Conservation (phyloP, 192 early-diverging fungal genomes). For the Rhizoclosmatium sp. region DNA sequence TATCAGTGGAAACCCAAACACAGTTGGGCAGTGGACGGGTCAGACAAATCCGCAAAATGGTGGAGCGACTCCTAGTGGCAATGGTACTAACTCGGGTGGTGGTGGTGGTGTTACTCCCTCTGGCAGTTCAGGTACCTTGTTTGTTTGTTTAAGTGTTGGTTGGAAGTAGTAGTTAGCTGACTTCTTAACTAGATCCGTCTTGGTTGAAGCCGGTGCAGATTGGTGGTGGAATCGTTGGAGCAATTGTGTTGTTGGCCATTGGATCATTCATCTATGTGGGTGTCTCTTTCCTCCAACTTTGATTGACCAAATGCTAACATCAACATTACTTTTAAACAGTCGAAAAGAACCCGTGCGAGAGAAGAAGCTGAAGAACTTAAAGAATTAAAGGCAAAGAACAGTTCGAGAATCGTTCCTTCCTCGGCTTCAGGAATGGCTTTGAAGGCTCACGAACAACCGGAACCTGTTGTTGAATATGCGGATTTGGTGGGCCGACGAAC, state of each 20-base stretch:
- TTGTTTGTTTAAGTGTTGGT: background rate
- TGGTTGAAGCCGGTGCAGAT: conserved; percentile 9
- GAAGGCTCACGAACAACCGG: background rate
- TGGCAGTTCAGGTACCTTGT: background rate
- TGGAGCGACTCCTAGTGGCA: too few species aligned
- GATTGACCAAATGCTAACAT: background rate
- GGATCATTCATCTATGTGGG: conserved; percentile 18
- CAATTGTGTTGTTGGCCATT: conserved; percentile 1
- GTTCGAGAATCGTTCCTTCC: background rate
- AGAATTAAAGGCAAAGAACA: background rate
- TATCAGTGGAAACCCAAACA: background rate
- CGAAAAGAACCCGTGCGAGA: background rate
- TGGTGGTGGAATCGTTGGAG: conserved; percentile 10
- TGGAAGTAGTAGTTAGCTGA: background rate
- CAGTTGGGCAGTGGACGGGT: background rate
- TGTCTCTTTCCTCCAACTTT: background rate
- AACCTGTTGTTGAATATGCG: conserved; percentile 5
- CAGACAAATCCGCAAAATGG: background rate
- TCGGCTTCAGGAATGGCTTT: background rate
- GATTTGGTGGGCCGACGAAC: too few species aligned
- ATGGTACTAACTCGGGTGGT: too few species aligned
- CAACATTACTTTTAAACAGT: background rate
- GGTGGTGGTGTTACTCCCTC: too few species aligned
- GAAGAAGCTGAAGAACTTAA: background rate
- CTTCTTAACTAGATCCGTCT: background rate